Evolutionary conservation across 2,329 filamentous ascomycete species (phyloP), one percentile per base, ranked within the genome.

Genomic region (Colletotrichum agaves): DNA sequence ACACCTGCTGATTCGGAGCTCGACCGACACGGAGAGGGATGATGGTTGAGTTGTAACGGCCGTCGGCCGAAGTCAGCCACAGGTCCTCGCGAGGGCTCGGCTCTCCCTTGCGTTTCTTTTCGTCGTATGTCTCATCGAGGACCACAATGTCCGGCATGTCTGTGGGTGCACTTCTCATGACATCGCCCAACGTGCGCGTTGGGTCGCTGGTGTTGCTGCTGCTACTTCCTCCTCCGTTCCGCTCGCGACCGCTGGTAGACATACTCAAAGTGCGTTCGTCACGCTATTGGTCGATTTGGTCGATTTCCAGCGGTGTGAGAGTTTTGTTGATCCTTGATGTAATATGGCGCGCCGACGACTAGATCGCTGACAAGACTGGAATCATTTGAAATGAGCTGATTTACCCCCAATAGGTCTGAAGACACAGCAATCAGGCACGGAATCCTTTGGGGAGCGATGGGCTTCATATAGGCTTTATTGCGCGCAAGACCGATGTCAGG

Each of bases 41-140:
- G 39, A 84, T 79, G 7, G 78, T 74, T 13, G 81, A 83, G 44
- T 77, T 82, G 73, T 83, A 84, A 49, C 83, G 80, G 58, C 82
- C 83, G 71, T 85, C 83, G 19, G 78, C 78, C n/a, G 81, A 84
- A 60, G 81, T 81, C 50, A 85, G 72, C 83, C 82, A 85, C 23
- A 85, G 76, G 71, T 85, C 83, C 61, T 82, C 79, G 64, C 77
- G 80, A 7, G 78, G 79, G 71, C 82, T 77, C 39, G 79, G 73
- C 4, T 72, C 59, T 44, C 80, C 77, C 35, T 75, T 77, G 7
- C 73, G 70, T 59, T 74, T 72, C 27, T 72, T 63, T 3, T 75
- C 76, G 21, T 76, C 75, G 19, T 76, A 74, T 35, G 79, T 68
- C 15, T 73, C 73, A 21, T 80, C 78, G 47, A 83, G 63, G 13